Evolutionary conservation across 2,329 filamentous ascomycete species (phyloP), one percentile per base, ranked within the genome.

Genomic region (Ophiostoma perfectum): DNA sequence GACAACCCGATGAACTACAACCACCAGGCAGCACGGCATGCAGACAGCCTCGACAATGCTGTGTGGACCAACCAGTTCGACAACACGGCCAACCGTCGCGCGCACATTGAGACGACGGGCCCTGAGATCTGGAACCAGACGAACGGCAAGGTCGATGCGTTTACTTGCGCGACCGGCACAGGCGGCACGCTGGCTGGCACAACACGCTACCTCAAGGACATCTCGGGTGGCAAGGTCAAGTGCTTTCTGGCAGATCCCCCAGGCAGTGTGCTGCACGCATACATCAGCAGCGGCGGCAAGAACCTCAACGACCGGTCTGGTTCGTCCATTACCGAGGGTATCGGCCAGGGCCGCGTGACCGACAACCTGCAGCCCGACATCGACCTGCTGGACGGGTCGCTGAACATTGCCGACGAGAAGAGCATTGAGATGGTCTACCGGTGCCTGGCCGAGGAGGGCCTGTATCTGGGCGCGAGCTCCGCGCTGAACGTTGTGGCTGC

Each of bases 41-140:
- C 95, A n/a, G 93, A 95, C 77, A 78, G 83, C 2, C 80, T 96
- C 65, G 89, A 92, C 16, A 95, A 95, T 75, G 93, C 94, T 8
- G 93, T 98, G 14, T 99, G 95, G 95, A 99, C 95, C 62, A 96
- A 99, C 80, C 95, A 99, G 81, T 99, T 99, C 80, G 95, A 99
- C 78, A 99, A 99, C 81, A 88, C 85, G 66, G 95, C 95, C 67
- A 99, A 99, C 80, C 86, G 95, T 66, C 88, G 91, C 75, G 95
- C 95, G 64, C 95, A 99, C 78, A 90, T 98, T 74, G 94, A 97
- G 82, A 98, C 94, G 1, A 99, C 95, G 0, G 95, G 95, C 0
- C 95, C 95, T 0, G 95, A 99, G 80, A 97, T 99, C 76, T 99
- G 95, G 95, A 82, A 88, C 41, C 95, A 99, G 83, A 98, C 95